Evolutionary conservation across 768 basidiomycete species (phyloP), one percentile per base, ranked within the genome.

Genomic region (Termitomyces titanicus): DNA sequence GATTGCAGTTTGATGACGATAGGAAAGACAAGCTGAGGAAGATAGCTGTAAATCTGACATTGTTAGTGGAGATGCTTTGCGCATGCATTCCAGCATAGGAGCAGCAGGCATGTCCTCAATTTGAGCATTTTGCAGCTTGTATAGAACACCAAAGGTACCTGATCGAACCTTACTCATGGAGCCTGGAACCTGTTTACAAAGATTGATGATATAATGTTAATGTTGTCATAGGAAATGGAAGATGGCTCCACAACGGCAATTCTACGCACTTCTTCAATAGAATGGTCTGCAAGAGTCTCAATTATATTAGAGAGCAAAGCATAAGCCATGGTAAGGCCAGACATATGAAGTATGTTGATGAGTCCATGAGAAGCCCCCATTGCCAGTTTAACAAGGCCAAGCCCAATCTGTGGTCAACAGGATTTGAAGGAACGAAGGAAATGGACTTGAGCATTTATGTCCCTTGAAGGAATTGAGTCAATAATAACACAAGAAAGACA

Each of bases 121-220:
- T 6, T 17, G 2, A 0, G 43, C 43, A 46, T 53, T 45, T 0
- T 11, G 20, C 2, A 53, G 43, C 22, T 31, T 10, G 43, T 53
- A 53, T 7, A 53, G 27, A 13, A 53, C 42, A 7, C 62, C 29
- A 46, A 72, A 68, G 0, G 72, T 74, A 2, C 73, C 72, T 1
- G 70, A 72, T 37, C 70, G 70, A 5, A 73, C 73, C 54, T 73
- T 75, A 31, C 54, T 61, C 11, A 63, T 62, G 1, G 61, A 58
- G 17, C 55, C 48, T 1, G 59, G 56, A 0, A 55, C 46, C 53
- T 74, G 69, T 54, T 74, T 69, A 72, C 60, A 39, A 60, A 64
- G 13, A 67, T 72, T 1, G 72, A 72, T 1, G 60, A 64, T 0
- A 17, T 22, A 12, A 53, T 35, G 25, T 53, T 53, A 10, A 53